Evolutionary conservation across 345 rosid genomes (phyloP), one percentile per base, ranked within the genome.

Genomic region (Luvunga scandens): DNA sequence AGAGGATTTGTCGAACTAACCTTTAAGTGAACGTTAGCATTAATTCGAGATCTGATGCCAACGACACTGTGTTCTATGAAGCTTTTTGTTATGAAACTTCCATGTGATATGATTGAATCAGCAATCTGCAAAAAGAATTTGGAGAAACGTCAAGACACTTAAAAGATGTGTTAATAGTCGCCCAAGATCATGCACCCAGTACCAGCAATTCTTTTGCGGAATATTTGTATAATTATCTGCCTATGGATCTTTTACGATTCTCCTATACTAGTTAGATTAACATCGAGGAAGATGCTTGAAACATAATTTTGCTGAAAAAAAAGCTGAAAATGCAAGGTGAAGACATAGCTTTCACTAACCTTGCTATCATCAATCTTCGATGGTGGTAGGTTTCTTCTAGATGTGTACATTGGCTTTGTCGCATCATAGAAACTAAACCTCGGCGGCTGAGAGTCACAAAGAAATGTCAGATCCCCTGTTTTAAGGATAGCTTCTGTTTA

Each of bases 341-440:
- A 73, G 59, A 50, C 55, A n/a, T 19, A 9, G 39, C 9, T 16
- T 69, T 75, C 48, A 65, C 83, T 71, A 30, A 89, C 98, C 97
- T 92, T 95, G 86, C 94, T 75, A 45, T 81, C 86, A 83, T 93
- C 97, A 61, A 95, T 90, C 80, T 89, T 88, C 31, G 93, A 79
- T 3, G 99, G 98, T 0, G 98, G 99, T 66, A 93, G 84, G 87
- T 95, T 93, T 92, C 98, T 92, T 88, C 94, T 88, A 68, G 97
- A 95, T 60, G 99, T 93, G 77, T 90, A 95, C 75, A 90, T 93
- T 9, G 98, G 96, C 86, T 92, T 92, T 22, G 96, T 76, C 39
- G 99, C 98, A 71, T 93, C 91, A 39, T 95, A 95, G 90, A 95
- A 95, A 85, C 99, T 95, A 78, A 93, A 95, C 78, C 87, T 91